A percentile compares a stretch with the other conserved stretches of the same genome.
Conservation (phyloP, 1,139 yeast genomes). For the Geotrichum restrictum region DNA sequence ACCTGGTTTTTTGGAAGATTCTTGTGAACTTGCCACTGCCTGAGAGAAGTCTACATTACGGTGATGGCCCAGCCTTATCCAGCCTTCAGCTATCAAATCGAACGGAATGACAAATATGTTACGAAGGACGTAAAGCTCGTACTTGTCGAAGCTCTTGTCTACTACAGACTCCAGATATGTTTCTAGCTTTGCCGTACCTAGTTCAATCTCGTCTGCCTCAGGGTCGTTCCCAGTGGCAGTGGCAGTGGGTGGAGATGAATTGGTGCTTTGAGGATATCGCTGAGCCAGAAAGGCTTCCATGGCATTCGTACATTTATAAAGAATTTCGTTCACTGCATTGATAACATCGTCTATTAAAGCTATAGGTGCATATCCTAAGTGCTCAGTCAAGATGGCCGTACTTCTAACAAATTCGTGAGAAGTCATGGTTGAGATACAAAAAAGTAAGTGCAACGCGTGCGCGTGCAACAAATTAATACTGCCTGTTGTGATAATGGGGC, state of each 20-base stretch:
- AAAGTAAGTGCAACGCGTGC: neutral
- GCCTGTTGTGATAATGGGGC: no score
- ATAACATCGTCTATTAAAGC: slow-evolving; percentile 83
- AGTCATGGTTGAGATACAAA: neutral
- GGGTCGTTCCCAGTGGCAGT: slow-evolving; percentile 26
- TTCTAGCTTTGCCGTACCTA: slow-evolving; percentile 79
- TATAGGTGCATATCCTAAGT: slow-evolving; percentile 82
- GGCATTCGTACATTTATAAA: slow-evolving; percentile 79
- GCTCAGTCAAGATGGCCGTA: slow-evolving; percentile 72
- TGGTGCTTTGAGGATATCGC: slow-evolving; percentile 24
- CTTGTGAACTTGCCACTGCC: neutral
- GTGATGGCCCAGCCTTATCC: slow-evolving; percentile 67
- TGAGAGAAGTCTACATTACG: slow-evolving; percentile 45
- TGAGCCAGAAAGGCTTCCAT: slow-evolving; percentile 59
- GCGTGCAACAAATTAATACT: no score
- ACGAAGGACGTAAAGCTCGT: slow-evolving; percentile 75
- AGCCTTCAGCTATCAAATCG: slow-evolving; percentile 64
- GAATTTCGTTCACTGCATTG: slow-evolving; percentile 78
- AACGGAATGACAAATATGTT: slow-evolving; percentile 70
- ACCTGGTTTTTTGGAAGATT: neutral
- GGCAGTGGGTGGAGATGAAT: slow-evolving; percentile 14
- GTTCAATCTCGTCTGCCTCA: slow-evolving; percentile 50
- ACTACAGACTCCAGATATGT: slow-evolving; percentile 70
- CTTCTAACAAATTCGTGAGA: slow-evolving; percentile 20
- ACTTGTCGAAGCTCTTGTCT: slow-evolving; percentile 82